Conservation (phyloP, 495 filamentous ascomycete genomes). For the Wilcoxina mikolae region DNA sequence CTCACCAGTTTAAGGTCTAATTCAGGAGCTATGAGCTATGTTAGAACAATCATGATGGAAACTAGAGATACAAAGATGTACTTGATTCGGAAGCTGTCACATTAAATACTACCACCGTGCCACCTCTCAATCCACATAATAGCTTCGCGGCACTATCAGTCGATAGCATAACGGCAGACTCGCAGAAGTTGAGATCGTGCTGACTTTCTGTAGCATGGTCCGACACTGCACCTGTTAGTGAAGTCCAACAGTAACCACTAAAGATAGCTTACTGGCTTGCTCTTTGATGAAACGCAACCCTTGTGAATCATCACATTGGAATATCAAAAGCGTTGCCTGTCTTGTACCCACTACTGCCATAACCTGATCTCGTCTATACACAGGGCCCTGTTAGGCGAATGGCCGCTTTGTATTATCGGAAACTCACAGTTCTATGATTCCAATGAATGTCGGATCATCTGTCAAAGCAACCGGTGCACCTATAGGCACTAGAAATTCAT, state of each 20-base stretch:
- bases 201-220: slow-evolving; percentile 12
- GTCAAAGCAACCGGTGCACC: slow-evolving; percentile 15
- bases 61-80: background rate
- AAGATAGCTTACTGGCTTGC: slow-evolving; percentile 16
- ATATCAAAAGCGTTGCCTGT: slow-evolving; percentile 22
- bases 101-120: slow-evolving; percentile 21
- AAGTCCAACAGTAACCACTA: background rate
- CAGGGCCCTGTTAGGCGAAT: background rate
- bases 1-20: slow-evolving; percentile 29
- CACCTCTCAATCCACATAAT: slow-evolving; percentile 24
- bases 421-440: slow-evolving; percentile 23
- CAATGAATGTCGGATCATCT: slow-evolving; percentile 26
- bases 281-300: slow-evolving; percentile 20
- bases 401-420: background rate
- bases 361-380: slow-evolving; percentile 13
- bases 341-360: slow-evolving; percentile 25
- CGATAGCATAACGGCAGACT: slow-evolving; percentile 20
- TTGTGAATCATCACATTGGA: slow-evolving; percentile 19
- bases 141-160: slow-evolving; percentile 12
- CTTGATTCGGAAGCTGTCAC: background rate
- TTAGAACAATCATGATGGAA: background rate
- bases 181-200: slow-evolving; percentile 23
- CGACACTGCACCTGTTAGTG: slow-evolving; percentile 17
- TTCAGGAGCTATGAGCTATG: no score
- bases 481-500: slow-evolving; percentile 20